These are phyloP conservation scores for Calvatia gigantea DNA, from an alignment of 768 basidiomycete genomes.

Conservation along the genomic window DNA sequence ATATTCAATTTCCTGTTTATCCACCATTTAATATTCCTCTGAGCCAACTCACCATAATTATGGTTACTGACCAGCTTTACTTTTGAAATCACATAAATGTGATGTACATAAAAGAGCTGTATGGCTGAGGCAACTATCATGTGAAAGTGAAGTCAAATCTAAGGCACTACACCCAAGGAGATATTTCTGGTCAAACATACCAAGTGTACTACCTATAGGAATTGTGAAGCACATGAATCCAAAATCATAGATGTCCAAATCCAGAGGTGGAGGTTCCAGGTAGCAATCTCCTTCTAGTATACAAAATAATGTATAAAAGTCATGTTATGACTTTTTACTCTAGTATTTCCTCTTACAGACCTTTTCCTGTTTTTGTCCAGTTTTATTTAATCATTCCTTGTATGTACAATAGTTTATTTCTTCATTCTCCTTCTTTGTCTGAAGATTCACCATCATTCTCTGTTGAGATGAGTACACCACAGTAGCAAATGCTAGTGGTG, in stretches of 20 bases:
- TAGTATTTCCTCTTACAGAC: too few species aligned
- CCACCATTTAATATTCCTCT: background rate
- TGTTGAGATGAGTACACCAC: too few species aligned
- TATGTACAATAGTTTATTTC: too few species aligned
- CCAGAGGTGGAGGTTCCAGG: background rate
- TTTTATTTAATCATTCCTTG: too few species aligned
- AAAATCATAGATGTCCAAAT: background rate
- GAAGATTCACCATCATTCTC: too few species aligned
- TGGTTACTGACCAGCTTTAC: background rate
- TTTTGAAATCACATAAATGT: background rate
- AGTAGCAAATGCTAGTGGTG: too few species aligned
- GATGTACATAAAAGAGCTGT: constrained; percentile 2
- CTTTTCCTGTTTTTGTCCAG: too few species aligned
- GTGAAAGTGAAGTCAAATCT: background rate
- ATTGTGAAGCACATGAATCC: constrained; percentile 4
- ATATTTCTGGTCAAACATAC: background rate
- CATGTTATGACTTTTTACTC: too few species aligned
- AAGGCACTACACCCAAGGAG: background rate
- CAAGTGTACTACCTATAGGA: background rate
- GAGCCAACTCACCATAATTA: background rate
- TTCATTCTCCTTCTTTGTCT: too few species aligned
- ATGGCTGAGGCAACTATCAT: background rate
- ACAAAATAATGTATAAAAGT: constrained; percentile 7
- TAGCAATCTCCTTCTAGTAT: background rate
- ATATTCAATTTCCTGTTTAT: background rate